Evolutionary conservation across 1,284 basidiomycete genomes (phyloP).

Genomic region (Meripilus lineatus): DNA sequence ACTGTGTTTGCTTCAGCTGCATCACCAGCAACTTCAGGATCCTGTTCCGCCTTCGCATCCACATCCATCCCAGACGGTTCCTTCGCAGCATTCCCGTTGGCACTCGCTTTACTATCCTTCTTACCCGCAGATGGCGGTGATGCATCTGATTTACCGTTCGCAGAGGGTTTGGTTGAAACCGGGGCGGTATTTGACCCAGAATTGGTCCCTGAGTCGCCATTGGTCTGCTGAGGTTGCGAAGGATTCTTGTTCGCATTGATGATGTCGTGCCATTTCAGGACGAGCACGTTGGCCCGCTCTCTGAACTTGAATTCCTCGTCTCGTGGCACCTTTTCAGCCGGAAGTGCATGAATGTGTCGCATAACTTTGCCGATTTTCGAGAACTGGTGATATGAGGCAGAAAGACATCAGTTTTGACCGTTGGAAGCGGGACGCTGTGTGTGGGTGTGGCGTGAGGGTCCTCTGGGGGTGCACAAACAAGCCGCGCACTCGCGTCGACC

Average conservation of each 20-base stretch:
- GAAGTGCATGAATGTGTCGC: slow-evolving; percentile 83
- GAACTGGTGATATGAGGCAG: slow-evolving; percentile 58
- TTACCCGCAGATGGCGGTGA: neutral
- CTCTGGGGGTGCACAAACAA: slow-evolving; percentile 2
- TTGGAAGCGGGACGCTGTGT: neutral
- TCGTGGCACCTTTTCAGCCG: slow-evolving; percentile 65
- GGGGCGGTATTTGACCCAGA: neutral
- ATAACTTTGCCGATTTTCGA: slow-evolving; percentile 99
- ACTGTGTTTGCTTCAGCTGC: slow-evolving; percentile 13
- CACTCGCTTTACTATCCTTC: neutral
- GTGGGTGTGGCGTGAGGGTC: neutral
- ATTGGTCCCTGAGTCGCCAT: slow-evolving; percentile 20
- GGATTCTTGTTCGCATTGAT: slow-evolving; percentile 42
- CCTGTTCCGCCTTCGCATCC: slow-evolving; percentile 19
- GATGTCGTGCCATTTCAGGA: slow-evolving; percentile 72
- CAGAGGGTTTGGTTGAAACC: slow-evolving; percentile 13
- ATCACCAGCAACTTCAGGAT: slow-evolving; percentile 1
- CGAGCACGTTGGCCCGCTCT: slow-evolving; percentile 67
- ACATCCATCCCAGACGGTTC: slow-evolving; percentile 13
- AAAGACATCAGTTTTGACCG: neutral
- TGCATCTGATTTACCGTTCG: slow-evolving; percentile 15
- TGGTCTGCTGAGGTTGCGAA: slow-evolving; percentile 10
- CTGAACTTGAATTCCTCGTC: slow-evolving; percentile 88
- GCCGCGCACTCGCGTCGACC: slow-evolving; percentile 18
- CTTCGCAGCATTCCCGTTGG: neutral